Conservation (phyloP, 1,284 basidiomycete species). For the Rhodotorula glutinis region DNA sequence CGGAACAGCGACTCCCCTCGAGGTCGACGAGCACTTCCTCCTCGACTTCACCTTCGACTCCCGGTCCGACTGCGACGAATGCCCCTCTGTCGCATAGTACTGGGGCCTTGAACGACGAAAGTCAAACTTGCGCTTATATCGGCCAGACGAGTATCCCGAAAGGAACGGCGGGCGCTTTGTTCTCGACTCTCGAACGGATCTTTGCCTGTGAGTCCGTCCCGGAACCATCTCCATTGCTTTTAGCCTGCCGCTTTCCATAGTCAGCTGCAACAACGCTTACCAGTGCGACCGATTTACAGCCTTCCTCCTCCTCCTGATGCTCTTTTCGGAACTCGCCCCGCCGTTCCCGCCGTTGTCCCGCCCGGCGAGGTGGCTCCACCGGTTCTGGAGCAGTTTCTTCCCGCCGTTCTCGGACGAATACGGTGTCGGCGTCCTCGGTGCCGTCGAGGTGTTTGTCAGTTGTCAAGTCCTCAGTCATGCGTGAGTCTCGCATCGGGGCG, state of each 20-base stretch:
- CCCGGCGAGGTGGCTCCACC: background rate
- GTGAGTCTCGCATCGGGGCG: constrained; percentile 5
- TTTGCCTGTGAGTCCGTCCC: constrained; percentile 17
- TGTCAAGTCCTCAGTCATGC: constrained; percentile 15
- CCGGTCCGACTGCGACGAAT: constrained; percentile 9
- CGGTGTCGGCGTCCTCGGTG: constrained; percentile 38
- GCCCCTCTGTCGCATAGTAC: background rate
- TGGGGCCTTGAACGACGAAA: no score
- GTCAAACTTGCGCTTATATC: constrained; percentile 17
- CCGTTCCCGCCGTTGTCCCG: constrained; percentile 14
- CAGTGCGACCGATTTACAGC: no score
- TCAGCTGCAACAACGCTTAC: no score
- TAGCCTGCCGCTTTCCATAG: no score
- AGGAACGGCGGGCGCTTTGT: constrained; percentile 36
- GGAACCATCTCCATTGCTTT: background rate
- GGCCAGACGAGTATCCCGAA: constrained; percentile 34
- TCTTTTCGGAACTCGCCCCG: constrained; percentile 33
- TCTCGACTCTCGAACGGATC: constrained; percentile 33
- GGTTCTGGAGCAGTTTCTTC: constrained; percentile 38
- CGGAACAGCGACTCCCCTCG: no score
- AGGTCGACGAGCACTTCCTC: no score
- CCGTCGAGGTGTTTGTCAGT: constrained; percentile 36
- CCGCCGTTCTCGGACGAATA: constrained; percentile 36
- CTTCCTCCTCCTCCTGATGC: constrained; percentile 32
- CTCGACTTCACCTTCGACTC: background rate